A percentile compares a stretch with the other conserved stretches of the same genome.
phyloP scores from a whole-genome alignment of 169 alveolate genomes.

The Plasmodium fragile region DNA sequence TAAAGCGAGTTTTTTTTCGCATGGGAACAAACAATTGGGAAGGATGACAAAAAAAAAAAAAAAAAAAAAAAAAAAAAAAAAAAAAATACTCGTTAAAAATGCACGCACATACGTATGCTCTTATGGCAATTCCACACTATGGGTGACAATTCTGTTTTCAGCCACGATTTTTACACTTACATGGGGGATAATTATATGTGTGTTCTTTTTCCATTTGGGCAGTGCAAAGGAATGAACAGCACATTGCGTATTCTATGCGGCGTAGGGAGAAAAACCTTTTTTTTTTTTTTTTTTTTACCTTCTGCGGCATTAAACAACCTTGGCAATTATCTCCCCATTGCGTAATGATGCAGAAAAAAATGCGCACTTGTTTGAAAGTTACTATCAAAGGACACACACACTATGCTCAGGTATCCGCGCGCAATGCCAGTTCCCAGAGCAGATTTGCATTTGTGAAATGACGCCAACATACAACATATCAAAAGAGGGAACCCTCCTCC shows the following conservation, averaged over 20 bases:
- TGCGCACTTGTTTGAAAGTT: not conserved
- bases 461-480: constrained; percentile 5
- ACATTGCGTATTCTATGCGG: not conserved
- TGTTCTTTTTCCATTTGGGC: not conserved
- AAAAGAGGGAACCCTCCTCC: not conserved
- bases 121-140: not conserved
- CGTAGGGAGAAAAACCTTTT: not conserved
- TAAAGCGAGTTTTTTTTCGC: not conserved
- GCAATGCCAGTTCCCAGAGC: not conserved
- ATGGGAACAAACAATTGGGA: not conserved
- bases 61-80: constrained; percentile 3
- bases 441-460: not conserved
- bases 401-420: not conserved
- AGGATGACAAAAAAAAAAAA: not conserved
- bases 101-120: not conserved
- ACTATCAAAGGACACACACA: not conserved
- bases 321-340: not conserved
- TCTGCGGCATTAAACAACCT: not conserved
- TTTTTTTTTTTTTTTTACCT: not conserved
- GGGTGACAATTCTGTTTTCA: not conserved
- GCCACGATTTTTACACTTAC: not conserved
- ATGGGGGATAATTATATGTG: not conserved
- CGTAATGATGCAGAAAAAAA: not conserved
- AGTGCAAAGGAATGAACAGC: not conserved
- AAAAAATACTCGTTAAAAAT: constrained; percentile 4